Evolutionary conservation across 1,139 yeast species (phyloP).

Genomic region (Suhomyces ambrosiae): DNA sequence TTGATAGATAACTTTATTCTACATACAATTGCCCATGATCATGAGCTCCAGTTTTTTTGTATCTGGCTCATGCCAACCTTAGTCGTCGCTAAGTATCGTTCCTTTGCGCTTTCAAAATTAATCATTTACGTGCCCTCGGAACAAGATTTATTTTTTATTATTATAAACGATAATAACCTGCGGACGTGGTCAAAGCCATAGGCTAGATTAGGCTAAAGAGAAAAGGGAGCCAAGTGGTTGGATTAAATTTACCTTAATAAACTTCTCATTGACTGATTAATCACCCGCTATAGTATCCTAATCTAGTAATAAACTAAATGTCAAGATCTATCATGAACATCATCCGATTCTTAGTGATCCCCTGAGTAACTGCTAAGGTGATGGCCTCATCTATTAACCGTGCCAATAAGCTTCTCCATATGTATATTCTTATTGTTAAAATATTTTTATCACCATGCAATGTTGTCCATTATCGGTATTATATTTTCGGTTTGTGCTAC

Average conservation of each 20-base stretch:
- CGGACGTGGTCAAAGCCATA: conserved; percentile 6
- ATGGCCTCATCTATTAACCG: conserved; percentile 7
- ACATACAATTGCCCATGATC: too few relatives aligned
- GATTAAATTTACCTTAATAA: conserved; percentile 1
- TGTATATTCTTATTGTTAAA: conserved; percentile 6
- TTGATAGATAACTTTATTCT: too few relatives aligned
- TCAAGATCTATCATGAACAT: too few relatives aligned
- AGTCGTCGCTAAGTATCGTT: conserved; percentile 5
- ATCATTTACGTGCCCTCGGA: conserved; percentile 11
- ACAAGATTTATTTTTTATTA: conserved; percentile 6
- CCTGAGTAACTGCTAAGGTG: conserved; percentile 2
- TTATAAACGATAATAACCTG: conserved; percentile 9
- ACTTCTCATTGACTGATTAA: too few relatives aligned
- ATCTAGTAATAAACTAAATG: too few relatives aligned
- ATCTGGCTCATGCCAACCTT: background rate
- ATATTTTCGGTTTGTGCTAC: conserved; percentile 7
- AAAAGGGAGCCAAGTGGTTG: background rate
- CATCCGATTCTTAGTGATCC: conserved; percentile 1
- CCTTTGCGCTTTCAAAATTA: conserved; percentile 7
- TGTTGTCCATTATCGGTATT: conserved; percentile 5
- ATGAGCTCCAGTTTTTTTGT: too few relatives aligned
- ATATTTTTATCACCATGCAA: conserved; percentile 8
- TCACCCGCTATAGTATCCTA: too few relatives aligned
- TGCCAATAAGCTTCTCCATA: conserved; percentile 5
- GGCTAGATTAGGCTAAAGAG: conserved; percentile 11